These are phyloP conservation scores for Linnemannia exigua DNA, from an alignment of 192 early-diverging fungal genomes.

Conservation along the genomic window DNA sequence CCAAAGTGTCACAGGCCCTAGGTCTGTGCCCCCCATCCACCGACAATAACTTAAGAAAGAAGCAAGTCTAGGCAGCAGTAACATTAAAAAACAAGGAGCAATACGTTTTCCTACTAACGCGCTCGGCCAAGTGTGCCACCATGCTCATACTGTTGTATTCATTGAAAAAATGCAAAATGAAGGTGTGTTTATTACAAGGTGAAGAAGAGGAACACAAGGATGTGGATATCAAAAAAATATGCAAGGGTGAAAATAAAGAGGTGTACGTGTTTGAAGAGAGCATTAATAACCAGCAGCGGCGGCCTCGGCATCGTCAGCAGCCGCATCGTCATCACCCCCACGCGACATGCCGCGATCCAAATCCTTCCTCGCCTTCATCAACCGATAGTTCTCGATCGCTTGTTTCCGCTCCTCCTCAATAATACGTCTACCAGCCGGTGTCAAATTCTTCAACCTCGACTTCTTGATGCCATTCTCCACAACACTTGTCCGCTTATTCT, in stretches of 20 bases:
- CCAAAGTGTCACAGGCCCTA: no score
- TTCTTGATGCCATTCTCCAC: slow-evolving; percentile 48
- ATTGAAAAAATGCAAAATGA: neutral
- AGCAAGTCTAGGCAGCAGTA: no score
- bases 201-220: no score
- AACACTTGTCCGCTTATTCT: slow-evolving; percentile 21
- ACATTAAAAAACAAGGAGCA: no score
- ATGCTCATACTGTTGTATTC: no score
- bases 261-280: no score
- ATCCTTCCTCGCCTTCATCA: slow-evolving; percentile 63
- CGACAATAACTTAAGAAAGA: no score
- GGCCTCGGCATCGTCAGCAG: slow-evolving; percentile 49
- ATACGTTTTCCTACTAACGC: no score
- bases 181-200: neutral
- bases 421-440: slow-evolving; percentile 57
- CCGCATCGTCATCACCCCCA: slow-evolving; percentile 39
- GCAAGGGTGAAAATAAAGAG: neutral
- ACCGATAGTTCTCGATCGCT: slow-evolving; percentile 64
- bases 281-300: slow-evolving; percentile 35
- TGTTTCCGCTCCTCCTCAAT: slow-evolving; percentile 68
- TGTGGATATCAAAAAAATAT: neutral
- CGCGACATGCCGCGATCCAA: slow-evolving; percentile 10
- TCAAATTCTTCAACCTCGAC: slow-evolving; percentile 59
- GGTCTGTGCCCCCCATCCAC: no score
- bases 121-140: no score